Evolutionary conservation across 495 filamentous ascomycete genomes (phyloP).

Genomic region (Arthonia radiata): DNA sequence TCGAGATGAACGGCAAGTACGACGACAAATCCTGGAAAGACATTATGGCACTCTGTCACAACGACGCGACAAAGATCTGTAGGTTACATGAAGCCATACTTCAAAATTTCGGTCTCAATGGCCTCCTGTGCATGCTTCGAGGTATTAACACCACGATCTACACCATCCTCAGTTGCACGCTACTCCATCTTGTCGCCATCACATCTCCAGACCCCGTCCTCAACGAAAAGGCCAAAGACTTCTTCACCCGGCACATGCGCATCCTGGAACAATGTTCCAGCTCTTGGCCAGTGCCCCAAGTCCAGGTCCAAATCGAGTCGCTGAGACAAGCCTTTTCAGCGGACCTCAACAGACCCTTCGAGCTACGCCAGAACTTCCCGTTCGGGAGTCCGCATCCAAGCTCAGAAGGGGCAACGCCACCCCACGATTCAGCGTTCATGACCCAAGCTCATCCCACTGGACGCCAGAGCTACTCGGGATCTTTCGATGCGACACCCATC

Average conservation of each 20-base stretch:
- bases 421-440: too few species aligned
- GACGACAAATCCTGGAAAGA: constrained; percentile 75
- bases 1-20: constrained; percentile 53
- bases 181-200: constrained; percentile 84
- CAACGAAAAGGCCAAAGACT: constrained; percentile 64
- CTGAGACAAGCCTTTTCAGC: constrained; percentile 83
- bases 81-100: constrained; percentile 75
- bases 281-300: constrained; percentile 78
- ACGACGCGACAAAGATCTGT: constrained; percentile 70
- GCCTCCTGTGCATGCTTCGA: constrained; percentile 77
- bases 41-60: constrained; percentile 68
- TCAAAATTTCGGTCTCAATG: constrained; percentile 48
- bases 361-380: constrained; percentile 68
- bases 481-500: too few species aligned
- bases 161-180: constrained; percentile 71
- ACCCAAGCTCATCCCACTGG: too few species aligned
- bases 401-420: too few species aligned
- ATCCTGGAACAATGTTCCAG: constrained; percentile 67
- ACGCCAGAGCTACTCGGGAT: too few species aligned
- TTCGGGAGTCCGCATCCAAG: constrained; percentile 81
- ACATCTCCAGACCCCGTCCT: constrained; percentile 84
- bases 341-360: constrained; percentile 63
- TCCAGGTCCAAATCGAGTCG: constrained; percentile 74
- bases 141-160: constrained; percentile 95
- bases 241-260: constrained; percentile 86